Conservation (phyloP, 2,329 filamentous ascomycete species). For the Sclerotinia nivalis region DNA sequence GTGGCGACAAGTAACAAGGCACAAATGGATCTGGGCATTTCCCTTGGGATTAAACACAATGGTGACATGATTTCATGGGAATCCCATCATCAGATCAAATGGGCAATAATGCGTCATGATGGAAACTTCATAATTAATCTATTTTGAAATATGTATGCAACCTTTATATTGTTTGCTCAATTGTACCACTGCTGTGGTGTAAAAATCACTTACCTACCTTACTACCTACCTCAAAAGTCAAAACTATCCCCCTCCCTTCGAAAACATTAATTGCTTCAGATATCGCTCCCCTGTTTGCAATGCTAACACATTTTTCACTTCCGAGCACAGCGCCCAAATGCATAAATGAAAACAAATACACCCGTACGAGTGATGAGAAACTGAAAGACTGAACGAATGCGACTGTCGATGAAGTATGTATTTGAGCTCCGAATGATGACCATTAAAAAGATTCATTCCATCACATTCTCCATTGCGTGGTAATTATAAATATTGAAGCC, state of each 20-base stretch:
- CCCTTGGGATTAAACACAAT: not conserved
- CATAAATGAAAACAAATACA: not conserved
- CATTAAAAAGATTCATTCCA: not conserved
- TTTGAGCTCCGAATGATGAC: not conserved
- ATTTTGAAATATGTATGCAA: not conserved
- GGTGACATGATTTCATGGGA: not conserved
- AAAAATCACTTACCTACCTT: not conserved
- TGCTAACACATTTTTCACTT: not conserved
- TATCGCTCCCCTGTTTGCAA: not conserved
- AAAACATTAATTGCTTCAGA: not conserved
- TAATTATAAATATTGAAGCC: slow-evolving; percentile 34
- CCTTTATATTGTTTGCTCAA: not conserved
- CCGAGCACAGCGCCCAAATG: too few species aligned
- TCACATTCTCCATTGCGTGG: not conserved
- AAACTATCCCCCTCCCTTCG: not conserved
- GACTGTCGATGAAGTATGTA: not conserved
- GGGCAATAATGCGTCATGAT: not conserved
- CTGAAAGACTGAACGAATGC: not conserved
- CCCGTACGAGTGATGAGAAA: not conserved
- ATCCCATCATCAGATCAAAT: not conserved
- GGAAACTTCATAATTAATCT: not conserved
- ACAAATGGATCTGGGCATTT: not conserved
- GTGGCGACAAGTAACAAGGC: not conserved
- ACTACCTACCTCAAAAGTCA: not conserved
- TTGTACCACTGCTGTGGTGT: not conserved